Evolutionary conservation across 345 rosid genomes (phyloP), one percentile per base, ranked within the genome.

Genomic region (Salix purpurea): DNA sequence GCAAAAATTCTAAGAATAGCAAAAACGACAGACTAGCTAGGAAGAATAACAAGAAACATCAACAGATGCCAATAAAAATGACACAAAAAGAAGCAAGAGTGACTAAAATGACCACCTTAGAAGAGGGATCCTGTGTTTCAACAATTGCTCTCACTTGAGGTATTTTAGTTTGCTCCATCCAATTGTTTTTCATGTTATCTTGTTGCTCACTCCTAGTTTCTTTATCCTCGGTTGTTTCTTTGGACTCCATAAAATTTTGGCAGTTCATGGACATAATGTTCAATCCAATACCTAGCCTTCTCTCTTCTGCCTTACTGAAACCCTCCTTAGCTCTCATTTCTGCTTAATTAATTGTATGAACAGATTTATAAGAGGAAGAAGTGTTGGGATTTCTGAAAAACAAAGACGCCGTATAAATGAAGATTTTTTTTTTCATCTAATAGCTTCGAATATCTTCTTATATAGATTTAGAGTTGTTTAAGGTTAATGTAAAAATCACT

Each of bases 91-190:
- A 44, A 32, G 12, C 66, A 50, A 30, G 42, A 73, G 21, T 1
- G 8, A n/a, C 28, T 3, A 21, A 54, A 37, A 36, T 21, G 32
- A 18, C 42, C 28, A 82, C 89, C 85, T 77, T 82, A 70, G 85
- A 75, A 75, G 87, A 77, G 13, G 87, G 83, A 72, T 86, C 84
- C 40, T 82, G 78, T 30, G 8, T 79, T 74, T 86, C 79, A 39
- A 82, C 79, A 46, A 75, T 40, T 75, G 37, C 69, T 75, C 84
- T 86, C 87, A 84, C 75, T 12, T 71, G 81, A 69, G 30, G 1
- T 69, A 78, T 6, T 76, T 74, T 78, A 52, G 68, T 69, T 32
- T 70, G 68, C 76, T 84, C 86, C 10, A 60, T 54, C 52, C 69
- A 80, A 52, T 76, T 71, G 46, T 7, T 69, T 30, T 58, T 28